phyloP scores from a whole-genome alignment of 768 basidiomycete species.

The Macrolepiota albuminosa region DNA sequence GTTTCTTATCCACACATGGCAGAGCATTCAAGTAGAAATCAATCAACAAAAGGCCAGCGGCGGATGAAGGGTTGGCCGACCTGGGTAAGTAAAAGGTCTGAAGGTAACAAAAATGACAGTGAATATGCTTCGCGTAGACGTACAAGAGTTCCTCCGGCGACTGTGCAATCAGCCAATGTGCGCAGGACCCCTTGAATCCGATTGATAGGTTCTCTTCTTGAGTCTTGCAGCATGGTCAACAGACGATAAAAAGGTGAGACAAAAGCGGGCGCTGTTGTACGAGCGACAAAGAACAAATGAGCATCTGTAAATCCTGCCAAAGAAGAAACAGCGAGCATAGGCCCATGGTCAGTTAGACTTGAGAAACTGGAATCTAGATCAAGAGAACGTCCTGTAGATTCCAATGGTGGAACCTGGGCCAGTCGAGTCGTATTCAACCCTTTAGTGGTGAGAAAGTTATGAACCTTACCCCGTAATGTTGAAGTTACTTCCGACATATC shows the following conservation, averaged over 20 bases:
- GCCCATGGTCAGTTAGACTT: slow-evolving; percentile 34
- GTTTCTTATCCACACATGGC: slow-evolving; percentile 22
- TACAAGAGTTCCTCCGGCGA: too few species aligned
- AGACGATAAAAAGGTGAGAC: slow-evolving; percentile 25
- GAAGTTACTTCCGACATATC: slow-evolving; percentile 2
- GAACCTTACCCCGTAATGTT: slow-evolving; percentile 18
- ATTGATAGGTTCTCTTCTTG: neutral
- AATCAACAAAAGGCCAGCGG: slow-evolving; percentile 18
- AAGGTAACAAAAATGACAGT: too few species aligned
- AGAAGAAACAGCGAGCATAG: slow-evolving; percentile 24
- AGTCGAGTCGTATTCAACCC: slow-evolving; percentile 19
- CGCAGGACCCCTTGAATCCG: too few species aligned
- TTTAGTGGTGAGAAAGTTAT: slow-evolving; percentile 17
- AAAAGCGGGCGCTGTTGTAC: slow-evolving; percentile 28
- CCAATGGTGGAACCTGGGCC: slow-evolving; percentile 4
- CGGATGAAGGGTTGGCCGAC: slow-evolving; percentile 28
- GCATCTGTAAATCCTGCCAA: slow-evolving; percentile 16
- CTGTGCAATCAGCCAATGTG: too few species aligned
- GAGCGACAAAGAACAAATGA: slow-evolving; percentile 32
- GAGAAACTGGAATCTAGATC: slow-evolving; percentile 48
- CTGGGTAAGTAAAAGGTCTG: too few species aligned
- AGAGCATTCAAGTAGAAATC: slow-evolving; percentile 43
- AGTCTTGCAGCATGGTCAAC: slow-evolving; percentile 13
- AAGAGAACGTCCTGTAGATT: slow-evolving; percentile 36
- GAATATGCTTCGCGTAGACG: too few species aligned